Evolutionary conservation across 305 asterid species (phyloP), one percentile per base, ranked within the genome.

Genomic region (Rubia peregrina): DNA sequence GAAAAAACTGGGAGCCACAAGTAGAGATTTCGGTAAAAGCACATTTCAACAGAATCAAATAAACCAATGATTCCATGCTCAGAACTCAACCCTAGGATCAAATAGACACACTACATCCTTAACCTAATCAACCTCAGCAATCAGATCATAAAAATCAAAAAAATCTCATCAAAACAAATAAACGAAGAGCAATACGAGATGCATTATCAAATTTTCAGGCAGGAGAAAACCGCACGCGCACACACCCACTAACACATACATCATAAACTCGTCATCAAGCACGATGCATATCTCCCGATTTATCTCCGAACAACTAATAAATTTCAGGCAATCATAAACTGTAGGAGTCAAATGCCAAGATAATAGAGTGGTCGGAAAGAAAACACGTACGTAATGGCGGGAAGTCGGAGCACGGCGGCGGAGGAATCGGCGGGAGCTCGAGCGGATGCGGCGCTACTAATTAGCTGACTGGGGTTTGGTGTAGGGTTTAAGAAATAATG

Each of bases 401-500:
- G 48, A 62, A 6, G 26, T 44, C 7, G 44, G 10, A n/a, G 13
- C 66, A 46, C 26, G 69, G 41, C 64, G 26, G 55, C 48, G 64
- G 26, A 42, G 13, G 5, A 7, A 51, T 2, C n/a, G 9, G 33
- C n/a, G 13, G 65, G 57, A 64, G 57, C 44, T 44, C 30, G 2
- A 36, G 22, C 30, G 13, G 64, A 64, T 11, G 65, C 70, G 75
- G 70, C 70, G 14, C 49, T 46, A 30, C 19, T 63, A 41, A 4
- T 30, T 26, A 10, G 21, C 42, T 33, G 68, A 36, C 38, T 59
- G 64, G 13, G 2, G 75, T 10, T 72, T n/a, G n/a, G n/a, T n/a
- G n/a, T n/a, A 72, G 76, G 76, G 76, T 65, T 72, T 72, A 72
- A 51, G 55, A 17, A 4, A 10, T 30, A 8, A 56, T 0, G 36